A percentile compares a stretch with the other conserved stretches of the same genome.
phyloP scores from a whole-genome alignment of 2,329 filamentous ascomycete genomes.

The Coccinonectria pachysandricola region DNA sequence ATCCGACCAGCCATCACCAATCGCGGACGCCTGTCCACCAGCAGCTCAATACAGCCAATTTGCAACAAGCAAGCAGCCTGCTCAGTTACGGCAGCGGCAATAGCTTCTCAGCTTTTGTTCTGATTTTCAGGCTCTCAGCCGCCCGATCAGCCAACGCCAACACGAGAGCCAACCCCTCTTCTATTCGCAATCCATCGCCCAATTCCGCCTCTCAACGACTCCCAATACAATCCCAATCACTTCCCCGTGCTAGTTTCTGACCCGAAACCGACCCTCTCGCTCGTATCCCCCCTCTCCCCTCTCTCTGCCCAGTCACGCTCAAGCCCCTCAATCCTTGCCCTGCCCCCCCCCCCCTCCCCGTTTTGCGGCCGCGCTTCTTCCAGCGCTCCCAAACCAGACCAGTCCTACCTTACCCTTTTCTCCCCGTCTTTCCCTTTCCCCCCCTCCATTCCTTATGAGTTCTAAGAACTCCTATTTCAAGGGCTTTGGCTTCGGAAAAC shows the following conservation, averaged over 20 bases:
- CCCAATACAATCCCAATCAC: constrained; percentile 4
- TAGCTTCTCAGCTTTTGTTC: too few species aligned
- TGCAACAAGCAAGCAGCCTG: too few species aligned
- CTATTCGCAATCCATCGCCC: too few species aligned
- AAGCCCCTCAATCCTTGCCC: constrained; percentile 1
- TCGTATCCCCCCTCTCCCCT: constrained; percentile 10
- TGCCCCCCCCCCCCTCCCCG: constrained; percentile 11
- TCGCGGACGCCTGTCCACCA: too few species aligned
- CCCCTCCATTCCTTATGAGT: constrained; percentile 47
- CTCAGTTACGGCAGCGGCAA: too few species aligned
- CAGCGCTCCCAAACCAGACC: constrained; percentile 14
- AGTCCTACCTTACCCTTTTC: constrained; percentile 19
- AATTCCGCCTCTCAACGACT: too few species aligned
- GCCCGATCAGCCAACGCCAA: too few species aligned
- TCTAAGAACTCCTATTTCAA: constrained; percentile 73
- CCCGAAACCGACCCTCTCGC: constrained; percentile 13
- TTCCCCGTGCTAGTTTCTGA: constrained; percentile 17
- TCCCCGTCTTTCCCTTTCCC: constrained; percentile 14
- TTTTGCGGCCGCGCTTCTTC: constrained; percentile 11
- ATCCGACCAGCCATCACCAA: too few species aligned
- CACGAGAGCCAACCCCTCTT: too few species aligned
- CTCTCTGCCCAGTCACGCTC: background rate
- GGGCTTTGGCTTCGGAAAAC: constrained; percentile 72
- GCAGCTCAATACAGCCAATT: too few species aligned
- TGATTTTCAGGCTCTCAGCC: too few species aligned